Evolutionary conservation across 78 protist genomes (phyloP).

Genomic region (Dictyostelium citrinum): DNA sequence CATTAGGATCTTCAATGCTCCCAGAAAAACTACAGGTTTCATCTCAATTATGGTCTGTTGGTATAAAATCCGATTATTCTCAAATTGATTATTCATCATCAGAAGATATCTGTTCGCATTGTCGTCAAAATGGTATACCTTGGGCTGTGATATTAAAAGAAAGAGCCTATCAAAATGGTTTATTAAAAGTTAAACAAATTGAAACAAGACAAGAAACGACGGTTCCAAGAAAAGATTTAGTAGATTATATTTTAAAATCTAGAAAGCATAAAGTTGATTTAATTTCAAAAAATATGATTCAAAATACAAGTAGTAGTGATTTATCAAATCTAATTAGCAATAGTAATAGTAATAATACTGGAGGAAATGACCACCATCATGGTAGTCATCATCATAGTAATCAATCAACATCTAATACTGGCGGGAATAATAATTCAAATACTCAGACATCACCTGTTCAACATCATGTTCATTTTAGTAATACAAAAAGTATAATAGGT

Average conservation of each 20-base stretch:
- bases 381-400: background rate
- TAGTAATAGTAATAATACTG: background rate
- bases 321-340: background rate
- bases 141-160: conserved; percentile 41
- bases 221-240: conserved; percentile 33
- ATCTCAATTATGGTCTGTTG: conserved; percentile 62
- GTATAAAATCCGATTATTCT: conserved; percentile 35
- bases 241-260: conserved; percentile 27
- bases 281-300: background rate
- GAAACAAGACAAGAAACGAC: conserved; percentile 14
- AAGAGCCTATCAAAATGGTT: background rate
- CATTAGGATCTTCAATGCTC: conserved; percentile 34
- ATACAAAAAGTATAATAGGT: background rate
- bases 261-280: background rate
- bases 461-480: background rate
- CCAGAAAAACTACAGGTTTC: conserved; percentile 69
- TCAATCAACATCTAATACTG: background rate
- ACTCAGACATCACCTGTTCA: background rate
- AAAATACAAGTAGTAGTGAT: background rate
- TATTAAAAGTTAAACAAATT: conserved; percentile 12
- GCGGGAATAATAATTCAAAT: background rate
- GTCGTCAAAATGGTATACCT: conserved; percentile 48
- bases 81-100: conserved; percentile 17
- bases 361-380: background rate
- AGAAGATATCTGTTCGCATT: conserved; percentile 42